Evolutionary conservation across 2,329 filamentous ascomycete species (phyloP).

Genomic region (Phialocephala sp.): DNA sequence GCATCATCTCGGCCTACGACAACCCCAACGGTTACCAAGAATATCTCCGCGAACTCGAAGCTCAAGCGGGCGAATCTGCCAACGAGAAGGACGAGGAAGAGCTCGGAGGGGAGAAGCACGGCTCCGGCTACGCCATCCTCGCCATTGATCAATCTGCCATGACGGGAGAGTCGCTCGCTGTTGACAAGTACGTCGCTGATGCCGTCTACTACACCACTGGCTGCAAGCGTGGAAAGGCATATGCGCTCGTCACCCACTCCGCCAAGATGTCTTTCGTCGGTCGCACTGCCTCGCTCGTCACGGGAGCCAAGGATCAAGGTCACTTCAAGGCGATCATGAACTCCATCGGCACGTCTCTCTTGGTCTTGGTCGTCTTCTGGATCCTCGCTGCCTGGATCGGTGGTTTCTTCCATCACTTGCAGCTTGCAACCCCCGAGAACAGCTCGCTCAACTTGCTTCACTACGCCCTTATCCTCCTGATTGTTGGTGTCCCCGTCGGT

Average conservation of each 20-base stretch:
- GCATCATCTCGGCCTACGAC: conserved; percentile 75
- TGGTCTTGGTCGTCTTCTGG: conserved; percentile 79
- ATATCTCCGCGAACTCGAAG: conserved; percentile 69
- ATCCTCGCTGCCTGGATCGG: conserved; percentile 78
- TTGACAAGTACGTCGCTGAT: conserved; percentile 81
- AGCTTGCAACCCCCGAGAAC: conserved; percentile 62
- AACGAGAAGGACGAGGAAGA: conserved; percentile 61
- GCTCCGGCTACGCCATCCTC: conserved; percentile 66
- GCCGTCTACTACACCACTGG: conserved; percentile 79
- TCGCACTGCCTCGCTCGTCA: conserved; percentile 74
- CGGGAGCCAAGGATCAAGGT: conserved; percentile 76
- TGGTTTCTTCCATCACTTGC: conserved; percentile 76
- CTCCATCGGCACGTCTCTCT: conserved; percentile 75
- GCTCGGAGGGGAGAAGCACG: conserved; percentile 61
- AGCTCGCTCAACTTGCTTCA: conserved; percentile 69
- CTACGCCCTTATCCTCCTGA: conserved; percentile 73
- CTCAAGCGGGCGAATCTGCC: conserved; percentile 63
- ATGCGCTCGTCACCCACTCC: conserved; percentile 69
- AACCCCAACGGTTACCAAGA: conserved; percentile 69
- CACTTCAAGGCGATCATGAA: conserved; percentile 87
- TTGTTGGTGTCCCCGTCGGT: conserved; percentile 81
- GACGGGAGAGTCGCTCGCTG: conserved; percentile 79
- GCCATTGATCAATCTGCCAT: conserved; percentile 81
- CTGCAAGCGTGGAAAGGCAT: conserved; percentile 81
- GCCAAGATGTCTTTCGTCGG: conserved; percentile 78